Percentiles rank a stretch among this genome's conserved stretches.
These are phyloP conservation scores for Macrophomina pseudophaseolina DNA, from an alignment of 2,329 filamentous ascomycete species.

Conservation along the genomic window DNA sequence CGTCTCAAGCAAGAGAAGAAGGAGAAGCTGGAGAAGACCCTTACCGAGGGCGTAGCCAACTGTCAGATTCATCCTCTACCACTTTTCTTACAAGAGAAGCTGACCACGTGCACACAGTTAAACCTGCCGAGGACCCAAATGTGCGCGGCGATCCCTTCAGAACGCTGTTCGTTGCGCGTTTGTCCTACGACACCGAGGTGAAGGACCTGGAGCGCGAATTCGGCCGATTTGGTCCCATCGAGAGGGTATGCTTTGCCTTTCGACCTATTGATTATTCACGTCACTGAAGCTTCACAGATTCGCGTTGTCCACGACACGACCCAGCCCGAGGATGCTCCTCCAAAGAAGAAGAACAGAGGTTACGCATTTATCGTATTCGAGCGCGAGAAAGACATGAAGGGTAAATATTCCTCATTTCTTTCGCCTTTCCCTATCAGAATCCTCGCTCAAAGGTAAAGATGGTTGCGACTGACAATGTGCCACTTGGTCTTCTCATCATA, in stretches of 20 bases:
- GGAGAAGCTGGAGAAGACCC: slow-evolving; percentile 65
- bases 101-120: slow-evolving; percentile 59
- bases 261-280: neutral
- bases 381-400: slow-evolving; percentile 98
- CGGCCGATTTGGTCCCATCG: slow-evolving; percentile 89
- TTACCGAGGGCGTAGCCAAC: slow-evolving; percentile 67
- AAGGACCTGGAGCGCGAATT: slow-evolving; percentile 94
- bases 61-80: slow-evolving; percentile 56
- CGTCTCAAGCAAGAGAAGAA: slow-evolving; percentile 82
- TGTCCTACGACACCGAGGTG: slow-evolving; percentile 88
- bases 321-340: slow-evolving; percentile 65
- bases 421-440: slow-evolving; percentile 35
- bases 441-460: slow-evolving; percentile 25
- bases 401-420: slow-evolving; percentile 64
- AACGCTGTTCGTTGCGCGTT: slow-evolving; percentile 87
- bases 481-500: slow-evolving; percentile 41
- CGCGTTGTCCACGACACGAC: slow-evolving; percentile 83
- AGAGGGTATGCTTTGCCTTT: slow-evolving; percentile 68
- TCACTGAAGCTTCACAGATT: slow-evolving; percentile 61
- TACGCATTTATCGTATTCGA: slow-evolving; percentile 98
- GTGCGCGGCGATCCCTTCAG: slow-evolving; percentile 93
- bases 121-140: slow-evolving; percentile 83
- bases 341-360: slow-evolving; percentile 73
- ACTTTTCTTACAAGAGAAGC: neutral
- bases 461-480: slow-evolving; percentile 66